A percentile compares a stretch with the other conserved stretches of the same genome.
These are phyloP conservation scores for Myriosclerotinia duriaeana DNA, from an alignment of 2,329 filamentous ascomycete species.

Conservation along the genomic window DNA sequence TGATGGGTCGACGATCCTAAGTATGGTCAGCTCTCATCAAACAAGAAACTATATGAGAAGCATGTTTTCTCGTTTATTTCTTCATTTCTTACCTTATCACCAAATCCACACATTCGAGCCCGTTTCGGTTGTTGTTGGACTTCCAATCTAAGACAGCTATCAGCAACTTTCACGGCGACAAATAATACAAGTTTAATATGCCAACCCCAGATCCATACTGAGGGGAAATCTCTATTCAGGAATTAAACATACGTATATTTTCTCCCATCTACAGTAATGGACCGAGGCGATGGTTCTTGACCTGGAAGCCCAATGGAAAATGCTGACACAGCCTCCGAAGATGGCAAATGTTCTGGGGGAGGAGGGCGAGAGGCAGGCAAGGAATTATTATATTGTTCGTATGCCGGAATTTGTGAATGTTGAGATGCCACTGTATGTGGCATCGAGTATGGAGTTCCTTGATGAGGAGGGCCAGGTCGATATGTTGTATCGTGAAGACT, in stretches of 20 bases:
- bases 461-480: constrained; percentile 26
- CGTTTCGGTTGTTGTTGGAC: constrained; percentile 89
- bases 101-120: constrained; percentile 98
- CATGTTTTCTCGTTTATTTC: constrained; percentile 15
- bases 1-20: constrained; percentile 91
- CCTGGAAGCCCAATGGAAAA: constrained; percentile 29
- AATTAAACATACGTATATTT: constrained; percentile 38
- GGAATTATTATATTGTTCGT: constrained; percentile 28
- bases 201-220: constrained; percentile 1
- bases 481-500: constrained; percentile 28
- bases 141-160: constrained; percentile 58
- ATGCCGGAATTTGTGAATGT: constrained; percentile 28
- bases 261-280: constrained; percentile 30
- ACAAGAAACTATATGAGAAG: constrained; percentile 6
- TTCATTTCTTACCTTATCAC: constrained; percentile 72
- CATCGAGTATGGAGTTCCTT: constrained; percentile 30
- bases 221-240: background rate
- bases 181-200: background rate
- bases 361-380: constrained; percentile 29
- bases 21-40: background rate
- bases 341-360: constrained; percentile 29
- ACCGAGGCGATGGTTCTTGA: constrained; percentile 29
- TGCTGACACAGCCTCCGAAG: constrained; percentile 25
- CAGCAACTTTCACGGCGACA: constrained; percentile 24
- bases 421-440: constrained; percentile 29